These are phyloP conservation scores for Chamaecyparis obtusa DNA, from an alignment of 75 land plant genomes.

Conservation along the genomic window DNA sequence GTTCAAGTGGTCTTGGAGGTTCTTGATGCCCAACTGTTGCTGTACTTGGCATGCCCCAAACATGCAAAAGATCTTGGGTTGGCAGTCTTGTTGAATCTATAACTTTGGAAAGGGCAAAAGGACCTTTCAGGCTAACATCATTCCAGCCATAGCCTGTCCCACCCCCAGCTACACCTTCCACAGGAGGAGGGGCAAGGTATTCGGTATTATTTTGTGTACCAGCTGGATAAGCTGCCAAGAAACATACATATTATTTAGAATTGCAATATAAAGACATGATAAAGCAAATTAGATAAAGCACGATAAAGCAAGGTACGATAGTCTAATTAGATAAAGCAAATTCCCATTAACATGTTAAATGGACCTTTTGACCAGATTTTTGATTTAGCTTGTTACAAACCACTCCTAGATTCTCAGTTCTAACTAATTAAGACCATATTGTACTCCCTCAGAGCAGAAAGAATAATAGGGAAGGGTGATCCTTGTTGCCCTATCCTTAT, in stretches of 20 bases:
- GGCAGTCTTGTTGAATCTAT: conserved; percentile 65
- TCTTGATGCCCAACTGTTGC: conserved; percentile 93
- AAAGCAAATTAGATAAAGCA: too few relatives aligned
- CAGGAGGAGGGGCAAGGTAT: conserved; percentile 54
- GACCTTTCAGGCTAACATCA: conserved; percentile 27
- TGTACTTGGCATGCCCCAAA: conserved; percentile 96
- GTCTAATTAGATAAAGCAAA: background rate
- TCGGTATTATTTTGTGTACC: conserved; percentile 3
- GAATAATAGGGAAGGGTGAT: background rate
- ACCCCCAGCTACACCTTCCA: conserved; percentile 95
- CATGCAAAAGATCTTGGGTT: conserved; percentile 70
- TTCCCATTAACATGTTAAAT: background rate
- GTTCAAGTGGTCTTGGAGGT: conserved; percentile 80
- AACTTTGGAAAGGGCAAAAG: conserved; percentile 21
- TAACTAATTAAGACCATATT: background rate
- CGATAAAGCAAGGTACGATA: too few relatives aligned
- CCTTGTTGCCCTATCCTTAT: too few relatives aligned
- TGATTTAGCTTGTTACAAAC: background rate
- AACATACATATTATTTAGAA: background rate
- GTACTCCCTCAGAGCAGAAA: background rate
- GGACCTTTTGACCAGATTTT: background rate
- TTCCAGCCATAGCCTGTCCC: conserved; percentile 98
- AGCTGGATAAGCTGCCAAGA: background rate
- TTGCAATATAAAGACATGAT: background rate
- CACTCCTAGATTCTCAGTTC: background rate